A percentile compares a stretch with the other conserved stretches of the same genome.
Conservation (phyloP, 345 rosid genomes). For the Draba incana region DNA sequence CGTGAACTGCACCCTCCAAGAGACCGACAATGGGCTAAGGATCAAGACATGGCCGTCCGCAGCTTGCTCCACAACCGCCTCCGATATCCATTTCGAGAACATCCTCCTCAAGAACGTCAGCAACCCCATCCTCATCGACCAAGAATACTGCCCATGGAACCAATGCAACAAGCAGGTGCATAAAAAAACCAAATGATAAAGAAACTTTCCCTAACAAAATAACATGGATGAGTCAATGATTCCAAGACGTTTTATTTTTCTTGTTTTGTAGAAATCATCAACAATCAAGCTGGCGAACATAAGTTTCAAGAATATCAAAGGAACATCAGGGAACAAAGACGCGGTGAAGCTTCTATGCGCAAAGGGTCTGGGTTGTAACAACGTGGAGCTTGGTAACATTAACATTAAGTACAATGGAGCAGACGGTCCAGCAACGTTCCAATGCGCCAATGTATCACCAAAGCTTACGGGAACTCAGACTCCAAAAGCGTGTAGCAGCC, state of each 20-base stretch:
- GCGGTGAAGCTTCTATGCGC: slow-evolving; percentile 57
- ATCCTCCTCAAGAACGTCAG: slow-evolving; percentile 56
- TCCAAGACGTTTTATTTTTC: neutral
- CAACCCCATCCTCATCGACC: slow-evolving; percentile 75
- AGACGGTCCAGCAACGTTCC: slow-evolving; percentile 37
- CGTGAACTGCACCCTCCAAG: slow-evolving; percentile 51
- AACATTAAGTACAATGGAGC: slow-evolving; percentile 45
- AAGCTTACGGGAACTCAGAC: slow-evolving; percentile 29
- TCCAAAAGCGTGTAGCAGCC: slow-evolving; percentile 45
- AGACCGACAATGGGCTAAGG: slow-evolving; percentile 66
- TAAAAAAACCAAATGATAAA: neutral
- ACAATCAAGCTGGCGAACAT: slow-evolving; percentile 33
- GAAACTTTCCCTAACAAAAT: too few species aligned
- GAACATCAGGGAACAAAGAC: slow-evolving; percentile 50
- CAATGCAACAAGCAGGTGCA: slow-evolving; percentile 36
- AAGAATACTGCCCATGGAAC: slow-evolving; percentile 46
- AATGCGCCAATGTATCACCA: slow-evolving; percentile 51
- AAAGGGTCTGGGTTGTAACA: slow-evolving; percentile 46
- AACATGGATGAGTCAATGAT: neutral
- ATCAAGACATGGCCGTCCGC: slow-evolving; percentile 72
- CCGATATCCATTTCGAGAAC: slow-evolving; percentile 46
- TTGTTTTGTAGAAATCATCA: slow-evolving; percentile 29
- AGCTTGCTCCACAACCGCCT: slow-evolving; percentile 48
- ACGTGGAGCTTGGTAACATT: slow-evolving; percentile 47
- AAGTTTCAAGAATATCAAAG: slow-evolving; percentile 42